A percentile compares a stretch with the other conserved stretches of the same genome.
Evolutionary conservation across 805 yeast species (phyloP).

Genomic region (Myxozyma vanderwaltii): DNA sequence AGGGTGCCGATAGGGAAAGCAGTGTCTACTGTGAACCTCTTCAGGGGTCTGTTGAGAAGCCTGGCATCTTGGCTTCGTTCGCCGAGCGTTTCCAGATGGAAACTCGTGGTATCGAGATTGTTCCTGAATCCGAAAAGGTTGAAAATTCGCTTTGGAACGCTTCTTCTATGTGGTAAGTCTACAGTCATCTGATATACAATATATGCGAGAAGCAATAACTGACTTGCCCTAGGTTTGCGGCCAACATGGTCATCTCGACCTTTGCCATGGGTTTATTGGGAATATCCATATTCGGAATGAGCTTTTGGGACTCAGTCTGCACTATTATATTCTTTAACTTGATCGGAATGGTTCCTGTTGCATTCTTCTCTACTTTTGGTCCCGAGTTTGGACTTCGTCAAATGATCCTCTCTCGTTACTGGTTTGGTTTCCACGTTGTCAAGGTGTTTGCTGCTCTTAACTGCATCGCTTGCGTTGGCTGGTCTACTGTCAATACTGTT

Average conservation of each 20-base stretch:
- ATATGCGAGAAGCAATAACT: neutral
- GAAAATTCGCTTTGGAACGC: conserved; percentile 60
- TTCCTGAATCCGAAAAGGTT: conserved; percentile 74
- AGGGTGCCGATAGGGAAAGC: neutral
- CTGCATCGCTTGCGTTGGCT: conserved; percentile 85
- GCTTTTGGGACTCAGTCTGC: conserved; percentile 71
- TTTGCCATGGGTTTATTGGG: conserved; percentile 76
- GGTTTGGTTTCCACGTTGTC: conserved; percentile 74
- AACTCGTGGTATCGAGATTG: conserved; percentile 76
- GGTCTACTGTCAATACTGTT: conserved; percentile 93
- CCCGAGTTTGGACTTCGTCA: conserved; percentile 85
- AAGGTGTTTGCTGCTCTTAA: conserved; percentile 78
- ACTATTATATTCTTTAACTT: conserved; percentile 70
- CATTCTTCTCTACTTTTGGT: conserved; percentile 80
- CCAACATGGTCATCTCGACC: conserved; percentile 84
- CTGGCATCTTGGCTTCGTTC: neutral
- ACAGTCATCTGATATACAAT: neutral
- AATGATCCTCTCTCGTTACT: conserved; percentile 75
- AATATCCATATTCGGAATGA: conserved; percentile 62
- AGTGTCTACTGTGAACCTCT: neutral
- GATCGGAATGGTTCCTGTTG: conserved; percentile 77
- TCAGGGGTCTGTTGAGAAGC: neutral
- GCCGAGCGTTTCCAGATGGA: conserved; percentile 42
- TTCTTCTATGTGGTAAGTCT: conserved; percentile 65
- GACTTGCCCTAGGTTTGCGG: conserved; percentile 66